Base-by-base conservation (phyloP, 768 basidiomycete species). In the Tylopilus cervinicoccineus region DNA sequence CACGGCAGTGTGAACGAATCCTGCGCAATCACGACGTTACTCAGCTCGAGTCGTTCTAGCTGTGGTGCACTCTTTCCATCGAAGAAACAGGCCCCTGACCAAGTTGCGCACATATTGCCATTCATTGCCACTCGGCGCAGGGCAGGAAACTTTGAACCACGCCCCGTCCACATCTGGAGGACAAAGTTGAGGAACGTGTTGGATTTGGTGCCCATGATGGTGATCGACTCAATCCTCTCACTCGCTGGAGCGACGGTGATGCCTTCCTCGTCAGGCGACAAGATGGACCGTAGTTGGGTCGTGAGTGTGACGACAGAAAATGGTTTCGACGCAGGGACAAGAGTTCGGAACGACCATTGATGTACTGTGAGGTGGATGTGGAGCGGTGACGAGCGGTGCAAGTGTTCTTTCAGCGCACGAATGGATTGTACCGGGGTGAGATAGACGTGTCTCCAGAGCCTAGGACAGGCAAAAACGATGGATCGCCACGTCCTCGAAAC, bases 41-140 rank as follows among this genome's bases (percentile, higher is more conserved):
- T 47, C n/a, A 60, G 27, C 39, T 61, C 50, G 19, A 60, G 51
- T 2, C 37, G 46, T 28, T 55, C 47, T 7, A 61, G 45, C 7
- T 0, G 14, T 0, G 59, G 56, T 5, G 60, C 49, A 3, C 49
- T 59, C 24, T n/a, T 47, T 20, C 42, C 48, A 6, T 62, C 46
- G 22, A 62, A 61, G 49, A 61, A 61, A 22, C 47, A 55, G 11
- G 37, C 28, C 29, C 51, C 32, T 1, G 60, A 60, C 59, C 60
- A 60, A 2, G 29, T 55, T 7, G 60, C 56, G n/a, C 49, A 40
- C 22, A 43, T 8, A 19, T 55, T 48, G 27, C 59, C 56, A 12
- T 52, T 33, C 47, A 60, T 44, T 2, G 28, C 4, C 6, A 61
- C 37, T 4, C 20, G 47, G 3, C 49, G 51, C 7, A 61, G 28